Evolutionary conservation across 805 yeast genomes (phyloP), one percentile per base, ranked within the genome.

Genomic region (Yarrowia sp.): DNA sequence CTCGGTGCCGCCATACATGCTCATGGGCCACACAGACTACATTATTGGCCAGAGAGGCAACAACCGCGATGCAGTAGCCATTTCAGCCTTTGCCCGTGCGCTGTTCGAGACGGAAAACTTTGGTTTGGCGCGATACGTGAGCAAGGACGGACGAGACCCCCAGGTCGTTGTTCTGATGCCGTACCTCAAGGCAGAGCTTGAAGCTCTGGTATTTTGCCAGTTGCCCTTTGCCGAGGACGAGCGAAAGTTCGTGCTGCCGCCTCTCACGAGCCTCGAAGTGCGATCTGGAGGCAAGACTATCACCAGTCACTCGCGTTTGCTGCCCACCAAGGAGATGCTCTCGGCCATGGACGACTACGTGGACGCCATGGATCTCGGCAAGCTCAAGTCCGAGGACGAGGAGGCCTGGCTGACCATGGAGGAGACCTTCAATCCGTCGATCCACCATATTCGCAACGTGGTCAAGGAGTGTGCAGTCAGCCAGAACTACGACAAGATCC

Each of bases 221-320:
- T 69, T 90, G 12, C 94, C 97, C 1, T 88, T 81, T 71, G 80
- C 81, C 42, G 96, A 89, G 65, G 97, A 91, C 70, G 87, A 84
- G 65, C 68, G 73, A 16, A 61, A 56, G 29, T 68, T 65, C 59
- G 81, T 82, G 66, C 76, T 84, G 14, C 83, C 91, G 2, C 77
- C 77, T 22, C 81, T 87, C 66, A 75, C 78, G 6, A 69, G 70
- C 36, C 65, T 83, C 24, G 68, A 72, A 9, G 19, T 38, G 24
- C 71, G 76, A 4, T 63, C 77, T 13, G 69, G 67, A 24, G 76
- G 78, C 0, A 73, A 64, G 69, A 73, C 41, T 65, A 64, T 64
- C 66, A 68, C 41, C 33, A 66, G 42, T 66, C 47, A 63, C 65
- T 46, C 68, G 69, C 42, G 39, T 51, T 61, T 64, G 44, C 63